These are phyloP conservation scores for Cicer judaicum DNA, from an alignment of 306 rosid genomes.

Conservation along the genomic window DNA sequence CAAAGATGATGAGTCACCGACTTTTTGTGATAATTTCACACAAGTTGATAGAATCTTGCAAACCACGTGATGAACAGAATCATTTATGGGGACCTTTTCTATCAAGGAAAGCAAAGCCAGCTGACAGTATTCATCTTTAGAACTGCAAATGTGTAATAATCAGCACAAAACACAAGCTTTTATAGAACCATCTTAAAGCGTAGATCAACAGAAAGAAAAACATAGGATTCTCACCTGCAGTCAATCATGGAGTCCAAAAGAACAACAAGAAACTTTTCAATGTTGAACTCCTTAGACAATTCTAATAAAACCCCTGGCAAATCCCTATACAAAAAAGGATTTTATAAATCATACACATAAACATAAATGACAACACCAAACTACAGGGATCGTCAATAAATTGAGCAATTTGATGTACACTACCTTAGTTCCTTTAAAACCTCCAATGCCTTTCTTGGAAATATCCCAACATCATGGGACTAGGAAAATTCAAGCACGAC, in stretches of 20 bases:
- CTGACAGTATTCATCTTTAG: conserved; percentile 62
- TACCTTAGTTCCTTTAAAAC: conserved; percentile 77
- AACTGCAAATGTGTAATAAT: conserved; percentile 60
- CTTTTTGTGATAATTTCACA: conserved; percentile 62
- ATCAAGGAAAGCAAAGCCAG: conserved; percentile 69
- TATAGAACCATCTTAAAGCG: conserved; percentile 16
- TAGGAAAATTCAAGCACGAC: conserved; percentile 46
- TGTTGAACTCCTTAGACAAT: conserved; percentile 75
- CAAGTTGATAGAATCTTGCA: conserved; percentile 67
- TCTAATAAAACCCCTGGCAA: conserved; percentile 63
- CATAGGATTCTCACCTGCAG: conserved; percentile 62
- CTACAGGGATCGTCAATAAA: conserved; percentile 14
- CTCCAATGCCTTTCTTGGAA: conserved; percentile 76
- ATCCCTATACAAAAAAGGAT: conserved; percentile 58
- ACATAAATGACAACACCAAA: conserved; percentile 30
- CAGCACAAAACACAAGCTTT: conserved; percentile 40
- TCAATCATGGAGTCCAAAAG: conserved; percentile 82
- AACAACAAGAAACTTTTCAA: conserved; percentile 68
- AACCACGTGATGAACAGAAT: conserved; percentile 62
- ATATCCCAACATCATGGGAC: conserved; percentile 70
- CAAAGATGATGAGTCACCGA: conserved; percentile 49
- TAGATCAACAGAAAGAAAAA: conserved; percentile 15
- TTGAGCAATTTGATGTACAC: conserved; percentile 31
- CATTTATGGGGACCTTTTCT: conserved; percentile 63
- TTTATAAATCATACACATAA: conserved; percentile 37